Evolutionary conservation across 2,329 filamentous ascomycete species (phyloP).

Genomic region (Epichloe uncinata): DNA sequence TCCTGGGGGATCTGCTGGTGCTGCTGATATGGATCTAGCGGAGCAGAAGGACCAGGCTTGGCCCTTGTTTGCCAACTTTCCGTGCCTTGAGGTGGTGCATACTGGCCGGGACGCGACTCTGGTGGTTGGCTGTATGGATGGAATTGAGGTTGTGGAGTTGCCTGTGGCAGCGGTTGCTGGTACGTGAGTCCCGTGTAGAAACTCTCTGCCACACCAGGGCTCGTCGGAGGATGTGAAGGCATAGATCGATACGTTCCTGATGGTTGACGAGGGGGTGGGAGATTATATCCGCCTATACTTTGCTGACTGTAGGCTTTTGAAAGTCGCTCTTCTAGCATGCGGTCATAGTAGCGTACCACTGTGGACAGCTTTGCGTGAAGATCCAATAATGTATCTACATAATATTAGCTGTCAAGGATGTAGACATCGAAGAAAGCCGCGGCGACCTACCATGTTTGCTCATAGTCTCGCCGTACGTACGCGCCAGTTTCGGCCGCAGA

Average conservation of each 20-base stretch:
- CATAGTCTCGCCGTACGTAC: conserved; percentile 97
- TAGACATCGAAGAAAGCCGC: background rate
- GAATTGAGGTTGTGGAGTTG: conserved; percentile 29
- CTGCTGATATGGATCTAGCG: conserved; percentile 16
- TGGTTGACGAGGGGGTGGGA: conserved; percentile 38
- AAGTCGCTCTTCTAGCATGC: conserved; percentile 91
- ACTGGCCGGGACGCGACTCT: conserved; percentile 28
- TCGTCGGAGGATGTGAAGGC: conserved; percentile 35
- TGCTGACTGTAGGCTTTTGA: conserved; percentile 87
- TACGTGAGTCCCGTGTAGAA: conserved; percentile 62
- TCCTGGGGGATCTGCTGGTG: conserved; percentile 15
- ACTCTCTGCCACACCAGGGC: conserved; percentile 52
- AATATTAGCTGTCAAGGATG: background rate
- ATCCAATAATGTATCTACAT: conserved; percentile 74
- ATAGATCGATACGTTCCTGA: conserved; percentile 60
- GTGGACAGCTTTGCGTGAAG: conserved; percentile 91
- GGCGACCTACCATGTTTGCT: conserved; percentile 79
- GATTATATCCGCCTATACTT: conserved; percentile 50
- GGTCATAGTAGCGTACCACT: conserved; percentile 92
- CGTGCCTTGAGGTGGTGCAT: conserved; percentile 31
- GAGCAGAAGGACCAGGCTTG: conserved; percentile 25
- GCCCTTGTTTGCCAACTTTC: conserved; percentile 37
- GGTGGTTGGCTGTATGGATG: conserved; percentile 28
- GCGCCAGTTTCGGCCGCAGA: conserved; percentile 79
- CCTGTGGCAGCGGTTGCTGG: conserved; percentile 14